These are phyloP conservation scores for Thalassiosira hispida DNA, from an alignment of 352 stramenopile species.

Conservation along the genomic window DNA sequence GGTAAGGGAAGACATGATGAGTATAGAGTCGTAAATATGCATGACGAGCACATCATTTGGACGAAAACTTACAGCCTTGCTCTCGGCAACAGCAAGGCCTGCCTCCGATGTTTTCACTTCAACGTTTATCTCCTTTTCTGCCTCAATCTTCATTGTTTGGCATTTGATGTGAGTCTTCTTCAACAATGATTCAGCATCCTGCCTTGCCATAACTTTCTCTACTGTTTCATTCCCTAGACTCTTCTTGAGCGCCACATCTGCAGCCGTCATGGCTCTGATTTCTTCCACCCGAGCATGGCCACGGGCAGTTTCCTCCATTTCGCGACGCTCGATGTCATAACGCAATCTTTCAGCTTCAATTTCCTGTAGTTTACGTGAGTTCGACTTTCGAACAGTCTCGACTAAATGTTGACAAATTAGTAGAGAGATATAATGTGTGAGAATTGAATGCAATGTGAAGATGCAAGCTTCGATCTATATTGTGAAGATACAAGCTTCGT, in stretches of 20 bases:
- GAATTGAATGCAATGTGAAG: no score
- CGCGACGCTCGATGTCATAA: no score
- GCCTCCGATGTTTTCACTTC: conserved; percentile 41
- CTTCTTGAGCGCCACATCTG: conserved; percentile 47
- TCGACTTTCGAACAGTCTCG: no score
- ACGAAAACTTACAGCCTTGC: conserved; percentile 38
- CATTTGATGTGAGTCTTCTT: conserved; percentile 49
- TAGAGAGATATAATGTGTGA: no score
- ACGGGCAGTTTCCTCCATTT: conserved; percentile 66
- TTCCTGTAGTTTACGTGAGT: no score
- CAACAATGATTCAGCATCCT: conserved; percentile 36
- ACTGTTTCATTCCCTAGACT: conserved; percentile 35
- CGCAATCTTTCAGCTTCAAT: no score
- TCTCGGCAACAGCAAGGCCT: conserved; percentile 37
- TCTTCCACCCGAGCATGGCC: conserved; percentile 38
- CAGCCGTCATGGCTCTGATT: conserved; percentile 43
- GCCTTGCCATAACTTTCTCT: conserved; percentile 42
- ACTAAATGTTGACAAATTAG: no score
- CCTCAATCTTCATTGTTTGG: conserved; percentile 52
- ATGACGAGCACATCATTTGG: no score
- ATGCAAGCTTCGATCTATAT: no score
- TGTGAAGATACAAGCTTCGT: conserved; percentile 71
- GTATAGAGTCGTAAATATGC: no score
- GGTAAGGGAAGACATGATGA: no score
- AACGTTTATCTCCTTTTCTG: conserved; percentile 36